Evolutionary conservation across 768 basidiomycete species (phyloP).

Genomic region (Macrolepiota dolichaula): DNA sequence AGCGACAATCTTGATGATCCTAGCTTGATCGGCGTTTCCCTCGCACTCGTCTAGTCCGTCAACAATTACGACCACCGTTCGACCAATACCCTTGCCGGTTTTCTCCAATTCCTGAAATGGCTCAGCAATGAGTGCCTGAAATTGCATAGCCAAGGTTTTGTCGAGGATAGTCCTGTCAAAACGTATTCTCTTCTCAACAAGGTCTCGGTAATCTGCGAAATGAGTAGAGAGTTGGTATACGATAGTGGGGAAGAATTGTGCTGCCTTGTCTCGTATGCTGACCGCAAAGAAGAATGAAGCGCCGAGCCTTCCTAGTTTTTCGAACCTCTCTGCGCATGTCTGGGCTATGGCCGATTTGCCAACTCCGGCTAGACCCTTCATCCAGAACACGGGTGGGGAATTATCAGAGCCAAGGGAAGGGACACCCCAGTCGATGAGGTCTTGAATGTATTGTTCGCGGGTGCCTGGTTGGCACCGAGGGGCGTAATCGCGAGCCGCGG

Average conservation of each 20-base stretch:
- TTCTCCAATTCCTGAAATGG: not conserved
- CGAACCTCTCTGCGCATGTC: conserved; percentile 1
- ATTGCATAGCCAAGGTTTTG: not conserved
- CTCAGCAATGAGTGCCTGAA: not conserved
- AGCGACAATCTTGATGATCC: not conserved
- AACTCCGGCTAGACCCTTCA: conserved; percentile 8
- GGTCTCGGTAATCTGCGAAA: not conserved
- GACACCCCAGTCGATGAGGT: conserved; percentile 4
- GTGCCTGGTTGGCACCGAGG: conserved; percentile 12
- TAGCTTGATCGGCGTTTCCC: not conserved
- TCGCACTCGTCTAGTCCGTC: conserved; percentile 2
- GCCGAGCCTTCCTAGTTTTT: not conserved
- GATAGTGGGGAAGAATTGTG: not conserved
- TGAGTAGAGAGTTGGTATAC: conserved; percentile 3
- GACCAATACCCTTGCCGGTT: not conserved
- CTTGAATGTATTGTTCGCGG: conserved; percentile 5
- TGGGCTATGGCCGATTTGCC: conserved; percentile 11
- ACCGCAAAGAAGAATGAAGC: conserved; percentile 9
- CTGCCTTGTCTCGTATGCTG: not conserved
- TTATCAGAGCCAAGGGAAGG: not conserved
- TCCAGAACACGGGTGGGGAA: not conserved
- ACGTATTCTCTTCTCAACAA: not conserved
- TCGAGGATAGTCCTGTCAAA: not conserved
- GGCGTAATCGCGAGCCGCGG: conserved; percentile 4
- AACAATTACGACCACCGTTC: not conserved